Base-by-base conservation (phyloP, 2,329 filamentous ascomycete genomes). In the Grosmannia penicillata region DNA sequence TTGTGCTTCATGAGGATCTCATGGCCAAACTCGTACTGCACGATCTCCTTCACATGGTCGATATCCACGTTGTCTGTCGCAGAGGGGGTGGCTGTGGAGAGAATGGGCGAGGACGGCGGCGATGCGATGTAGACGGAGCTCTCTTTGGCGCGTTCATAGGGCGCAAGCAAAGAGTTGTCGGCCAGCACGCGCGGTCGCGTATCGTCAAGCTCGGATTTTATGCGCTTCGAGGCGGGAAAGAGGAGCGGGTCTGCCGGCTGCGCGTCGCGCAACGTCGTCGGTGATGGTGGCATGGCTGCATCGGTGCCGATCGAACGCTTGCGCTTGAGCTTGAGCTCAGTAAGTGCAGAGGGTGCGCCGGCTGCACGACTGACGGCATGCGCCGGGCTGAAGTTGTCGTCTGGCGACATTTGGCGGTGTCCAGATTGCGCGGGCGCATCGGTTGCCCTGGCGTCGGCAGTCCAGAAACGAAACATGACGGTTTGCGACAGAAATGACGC, bases 1-100 rank as follows among this genome's bases (percentile, higher is more conserved):
- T 91, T 78, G 59, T 98, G 91, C 66, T 95, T 96, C 55, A 93
- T 64, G 46, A 96, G 63, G 38, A 96, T 87, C 62, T 95, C 87
- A 47, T 91, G 73, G 52, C 86, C 83, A 57, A 96, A 80, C 59
- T 95, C 82, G 45, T 85, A 77, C 53, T 86, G 79, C 53, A 96
- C 81, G 26, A 72, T 70, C 49, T 87, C 78, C 53, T 75, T 75
- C 45, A 80, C 70, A 41, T 62, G 64, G 27, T 77, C 62, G 49
- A 70, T 45, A 47, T 61, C 52, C 45, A 44, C 36, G 34, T 39
- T 36, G 28, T 43, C 42, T 6, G 21, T 46, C 47, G 31, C 40
- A 36, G 37, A 27, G 27, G 35, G 34, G 8, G 33, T 45, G 44
- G 30, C 45, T 39, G 33, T 38, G 3, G 41, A 41, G 26, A 33